A percentile compares a stretch with the other conserved stretches of the same genome.
Conservation (phyloP, 2,329 filamentous ascomycete genomes). For the Colletotrichum lini region DNA sequence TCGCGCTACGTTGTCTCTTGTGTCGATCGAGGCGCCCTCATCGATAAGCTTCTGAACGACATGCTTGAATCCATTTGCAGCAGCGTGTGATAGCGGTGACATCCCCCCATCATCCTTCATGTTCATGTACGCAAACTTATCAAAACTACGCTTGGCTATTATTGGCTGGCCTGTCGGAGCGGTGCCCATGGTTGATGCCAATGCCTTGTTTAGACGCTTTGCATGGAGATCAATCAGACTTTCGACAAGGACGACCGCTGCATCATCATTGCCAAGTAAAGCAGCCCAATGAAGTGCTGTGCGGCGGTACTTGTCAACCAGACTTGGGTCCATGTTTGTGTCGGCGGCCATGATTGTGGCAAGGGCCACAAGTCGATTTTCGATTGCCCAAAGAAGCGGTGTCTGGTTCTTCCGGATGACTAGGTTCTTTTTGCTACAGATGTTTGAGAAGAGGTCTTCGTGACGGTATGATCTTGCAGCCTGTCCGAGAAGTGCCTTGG, state of each 20-base stretch:
- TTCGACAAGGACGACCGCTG: background rate
- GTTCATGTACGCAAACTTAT: background rate
- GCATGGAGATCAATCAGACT: background rate
- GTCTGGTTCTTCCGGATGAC: background rate
- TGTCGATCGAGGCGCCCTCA: background rate
- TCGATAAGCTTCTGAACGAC: background rate
- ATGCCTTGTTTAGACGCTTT: background rate
- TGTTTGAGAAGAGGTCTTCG: background rate
- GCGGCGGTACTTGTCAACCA: background rate
- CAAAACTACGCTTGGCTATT: background rate
- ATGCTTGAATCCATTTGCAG: background rate
- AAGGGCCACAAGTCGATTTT: background rate
- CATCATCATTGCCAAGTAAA: background rate
- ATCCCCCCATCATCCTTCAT: rapidly evolving
- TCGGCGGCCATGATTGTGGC: background rate
- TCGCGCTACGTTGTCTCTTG: rapidly evolving
- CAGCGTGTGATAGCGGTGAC: background rate
- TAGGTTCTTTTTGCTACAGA: too few species aligned
- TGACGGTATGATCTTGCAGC: background rate
- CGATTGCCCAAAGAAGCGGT: background rate
- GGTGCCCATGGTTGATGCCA: background rate
- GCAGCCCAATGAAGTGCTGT: background rate
- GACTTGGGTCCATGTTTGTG: background rate
- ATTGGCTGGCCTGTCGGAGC: too few species aligned
- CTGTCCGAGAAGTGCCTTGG: background rate